Conservation (phyloP, 176 grass and related monocot genomes). For the Hordeum vulgare region DNA sequence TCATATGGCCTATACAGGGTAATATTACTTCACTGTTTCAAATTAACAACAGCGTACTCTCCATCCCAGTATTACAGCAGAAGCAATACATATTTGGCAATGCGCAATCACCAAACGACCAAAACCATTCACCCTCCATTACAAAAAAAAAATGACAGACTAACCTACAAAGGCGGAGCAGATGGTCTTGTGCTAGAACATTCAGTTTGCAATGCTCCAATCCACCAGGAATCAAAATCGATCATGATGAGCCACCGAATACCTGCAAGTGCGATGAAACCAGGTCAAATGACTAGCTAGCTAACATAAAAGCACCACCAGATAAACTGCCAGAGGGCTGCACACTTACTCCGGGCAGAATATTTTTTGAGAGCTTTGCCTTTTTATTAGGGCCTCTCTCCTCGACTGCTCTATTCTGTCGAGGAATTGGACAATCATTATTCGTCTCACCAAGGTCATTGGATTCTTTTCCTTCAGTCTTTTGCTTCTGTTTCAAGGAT, state of each 20-base stretch:
- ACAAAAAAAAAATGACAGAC: background rate
- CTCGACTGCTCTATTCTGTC: slow-evolving; percentile 61
- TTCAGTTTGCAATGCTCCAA: background rate
- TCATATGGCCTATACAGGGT: background rate
- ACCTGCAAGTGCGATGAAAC: slow-evolving; percentile 29
- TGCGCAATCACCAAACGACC: background rate
- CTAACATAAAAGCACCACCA: background rate
- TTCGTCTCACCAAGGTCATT: slow-evolving; percentile 20
- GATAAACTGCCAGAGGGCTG: background rate
- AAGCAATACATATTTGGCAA: background rate
- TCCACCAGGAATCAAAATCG: background rate
- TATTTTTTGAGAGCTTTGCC: slow-evolving; percentile 56
- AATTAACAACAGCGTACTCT: background rate
- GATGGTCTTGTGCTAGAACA: background rate
- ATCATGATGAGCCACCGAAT: slow-evolving; percentile 40
- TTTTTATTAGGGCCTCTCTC: slow-evolving; percentile 34
- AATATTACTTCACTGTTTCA: background rate
- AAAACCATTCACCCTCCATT: background rate
- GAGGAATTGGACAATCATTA: slow-evolving; percentile 39
- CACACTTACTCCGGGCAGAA: slow-evolving; percentile 64
- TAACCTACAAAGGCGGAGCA: background rate
- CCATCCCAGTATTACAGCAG: background rate
- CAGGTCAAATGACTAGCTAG: background rate
- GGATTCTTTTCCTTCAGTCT: slow-evolving; percentile 40
- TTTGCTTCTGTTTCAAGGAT: slow-evolving; percentile 64